Conservation (phyloP, 2,329 filamentous ascomycete genomes). For the Fusarium metavorans region DNA sequence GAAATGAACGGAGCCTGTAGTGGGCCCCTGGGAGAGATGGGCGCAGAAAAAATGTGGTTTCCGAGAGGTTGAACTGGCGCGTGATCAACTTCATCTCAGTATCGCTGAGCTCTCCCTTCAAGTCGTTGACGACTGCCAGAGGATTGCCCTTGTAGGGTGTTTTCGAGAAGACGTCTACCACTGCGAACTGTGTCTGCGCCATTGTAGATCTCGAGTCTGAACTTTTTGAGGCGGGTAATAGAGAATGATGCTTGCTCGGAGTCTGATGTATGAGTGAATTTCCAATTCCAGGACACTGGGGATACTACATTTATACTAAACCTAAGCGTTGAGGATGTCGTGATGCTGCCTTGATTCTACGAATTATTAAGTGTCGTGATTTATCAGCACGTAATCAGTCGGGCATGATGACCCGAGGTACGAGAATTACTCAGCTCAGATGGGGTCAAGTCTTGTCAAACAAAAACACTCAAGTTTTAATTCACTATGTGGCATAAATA, state of each 20-base stretch:
- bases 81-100: slow-evolving; percentile 38
- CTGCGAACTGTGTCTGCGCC: neutral
- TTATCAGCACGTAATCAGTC: neutral
- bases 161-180: slow-evolving; percentile 36
- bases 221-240: neutral
- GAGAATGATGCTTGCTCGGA: neutral
- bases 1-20: slow-evolving; percentile 34
- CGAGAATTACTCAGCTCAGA: neutral
- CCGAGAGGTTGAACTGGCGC: slow-evolving; percentile 41
- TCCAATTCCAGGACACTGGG: neutral
- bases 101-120: slow-evolving; percentile 16
- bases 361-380: neutral
- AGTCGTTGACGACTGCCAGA: slow-evolving; percentile 33
- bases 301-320: neutral
- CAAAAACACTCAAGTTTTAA: neutral
- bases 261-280: too few species aligned
- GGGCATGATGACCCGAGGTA: neutral
- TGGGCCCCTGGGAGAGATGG: neutral
- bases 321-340: neutral
- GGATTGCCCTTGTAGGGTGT: slow-evolving; percentile 37
- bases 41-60: slow-evolving; percentile 35
- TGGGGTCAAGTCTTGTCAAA: neutral
- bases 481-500: neutral
- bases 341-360: neutral
- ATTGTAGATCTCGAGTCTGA: neutral